Percentiles rank a stretch among this genome's conserved stretches.
These are phyloP conservation scores for Aspergillus fructus DNA, from an alignment of 2,329 filamentous ascomycete species.

Conservation along the genomic window DNA sequence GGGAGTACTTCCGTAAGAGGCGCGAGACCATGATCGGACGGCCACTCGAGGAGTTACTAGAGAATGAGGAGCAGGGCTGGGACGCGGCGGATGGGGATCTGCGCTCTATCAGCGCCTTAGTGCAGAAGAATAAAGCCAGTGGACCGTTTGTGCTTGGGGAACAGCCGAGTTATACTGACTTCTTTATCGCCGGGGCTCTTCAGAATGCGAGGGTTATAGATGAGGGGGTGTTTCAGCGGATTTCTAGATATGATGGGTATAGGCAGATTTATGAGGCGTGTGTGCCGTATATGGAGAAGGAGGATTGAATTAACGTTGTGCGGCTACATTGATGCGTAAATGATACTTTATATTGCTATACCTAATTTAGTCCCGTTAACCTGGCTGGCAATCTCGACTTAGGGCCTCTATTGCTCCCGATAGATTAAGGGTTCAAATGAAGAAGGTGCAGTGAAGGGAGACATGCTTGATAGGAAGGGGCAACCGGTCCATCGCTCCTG, in stretches of 20 bases:
- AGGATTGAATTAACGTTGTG: background rate
- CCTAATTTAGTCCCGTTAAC: no score
- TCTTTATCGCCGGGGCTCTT: slow-evolving; percentile 41
- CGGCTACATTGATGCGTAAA: no score
- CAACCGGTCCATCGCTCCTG: no score
- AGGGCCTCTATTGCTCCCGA: no score
- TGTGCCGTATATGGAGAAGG: slow-evolving; percentile 2
- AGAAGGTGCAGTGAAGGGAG: no score
- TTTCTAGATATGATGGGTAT: slow-evolving; percentile 1
- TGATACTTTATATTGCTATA: no score
- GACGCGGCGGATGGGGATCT: slow-evolving; percentile 21
- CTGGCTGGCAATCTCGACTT: no score
- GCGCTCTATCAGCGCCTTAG: slow-evolving; percentile 30
- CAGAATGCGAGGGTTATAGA: slow-evolving; percentile 34
- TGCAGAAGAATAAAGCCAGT: slow-evolving; percentile 33
- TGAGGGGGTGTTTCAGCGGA: slow-evolving; percentile 30
- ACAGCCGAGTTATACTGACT: slow-evolving; percentile 39
- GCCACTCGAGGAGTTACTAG: slow-evolving; percentile 31
- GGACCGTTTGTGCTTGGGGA: slow-evolving; percentile 35
- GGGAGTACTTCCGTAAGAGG: slow-evolving; percentile 42
- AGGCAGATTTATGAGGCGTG: slow-evolving; percentile 5
- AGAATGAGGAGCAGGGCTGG: background rate
- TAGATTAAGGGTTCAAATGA: no score
- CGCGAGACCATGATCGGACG: slow-evolving; percentile 38
- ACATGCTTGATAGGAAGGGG: no score